Evolutionary conservation across 495 filamentous ascomycete genomes (phyloP), one percentile per base, ranked within the genome.

Genomic region (Hypoxylon rickii): DNA sequence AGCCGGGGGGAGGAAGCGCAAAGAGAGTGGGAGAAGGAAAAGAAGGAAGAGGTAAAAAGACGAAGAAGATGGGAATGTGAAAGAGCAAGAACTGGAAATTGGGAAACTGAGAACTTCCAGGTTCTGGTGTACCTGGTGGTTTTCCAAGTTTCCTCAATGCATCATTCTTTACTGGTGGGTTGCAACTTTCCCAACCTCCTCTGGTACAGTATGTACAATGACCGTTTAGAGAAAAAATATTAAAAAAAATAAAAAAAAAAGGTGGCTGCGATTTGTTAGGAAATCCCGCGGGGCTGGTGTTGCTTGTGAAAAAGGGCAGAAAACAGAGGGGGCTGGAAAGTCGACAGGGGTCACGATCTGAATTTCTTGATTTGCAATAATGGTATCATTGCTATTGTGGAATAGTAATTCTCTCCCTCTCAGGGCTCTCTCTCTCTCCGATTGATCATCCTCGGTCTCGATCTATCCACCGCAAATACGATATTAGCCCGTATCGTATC

Each of bases 211-310:
- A 52, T n/a, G n/a, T n/a, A n/a, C n/a, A n/a, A n/a, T n/a, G n/a
- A n/a, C n/a, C n/a, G n/a, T n/a, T n/a, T n/a, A n/a, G n/a, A n/a
- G n/a, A n/a, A n/a, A n/a, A n/a, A n/a, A n/a, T n/a, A n/a, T n/a
- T n/a, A n/a, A n/a, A n/a, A n/a, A n/a, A n/a, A 52, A 51, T 19
- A 47, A 40, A 49, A 32, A 42, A 52, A 60, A 55, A 57, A 45
- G 41, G 41, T 34, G 43, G 33, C 41, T 26, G 43, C 39, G 31
- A 37, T 51, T 36, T 31, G 26, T 34, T 46, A 39, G 21, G 38
- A 64, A 64, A 69, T 66, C 52, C 46, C 63, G 66, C 66, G 66
- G 66, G 66, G 66, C 64, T 69, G 65, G 63, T 58, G 62, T 55
- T 16, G 44, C 44, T 33, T 42, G 17, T 22, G 37, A 26, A 43